Base-by-base conservation (phyloP, 768 basidiomycete species). In the Boletus reticulatus region DNA sequence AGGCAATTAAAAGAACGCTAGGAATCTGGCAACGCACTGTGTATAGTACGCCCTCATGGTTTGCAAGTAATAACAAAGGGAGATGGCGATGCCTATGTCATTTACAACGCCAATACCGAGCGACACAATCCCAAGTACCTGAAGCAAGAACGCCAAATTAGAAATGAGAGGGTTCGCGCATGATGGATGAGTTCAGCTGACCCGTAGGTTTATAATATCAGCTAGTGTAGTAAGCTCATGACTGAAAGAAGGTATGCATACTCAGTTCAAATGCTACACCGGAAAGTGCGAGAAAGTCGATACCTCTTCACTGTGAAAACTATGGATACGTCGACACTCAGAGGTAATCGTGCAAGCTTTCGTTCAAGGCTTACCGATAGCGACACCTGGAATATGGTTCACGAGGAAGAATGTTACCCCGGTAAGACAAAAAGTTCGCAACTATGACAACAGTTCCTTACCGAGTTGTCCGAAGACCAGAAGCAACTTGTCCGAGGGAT, bases 61-160 rank as follows among this genome's bases (percentile, higher is more conserved):
- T 52, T 80, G 78, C 58, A 87, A 71, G 68, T 81, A 85, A 58
- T 67, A 82, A 56, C 78, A 81, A 11, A 87, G 74, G 3, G 83
- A 72, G 0, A 62, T 66, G 5, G 85, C 81, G 32, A 80, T 84
- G 34, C 75, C 55, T 5, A 81, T 60, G 64, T 88, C 85, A 7
- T 81, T 79, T 7, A 74, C 32, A 38, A 80, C 75, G 2, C 83
- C 80, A 19, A 79, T 58, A n/a, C 71, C 76, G 3, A 88, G 74
- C 0, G 84, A 74, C 5, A 78, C 32, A 20, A 74, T 76, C 1
- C 79, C 85, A 17, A 84, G 50, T 2, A 73, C 31, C 83, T 84
- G 57, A 43, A 52, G 29, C 1, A 46, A 51, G 32, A n/a, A 29
- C 22, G 32, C 2, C 10, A 8, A 8, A 29, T 62, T 45, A 60